phyloP scores from a whole-genome alignment of 139 green algal species.

The Tetratostichococcus sp. region DNA sequence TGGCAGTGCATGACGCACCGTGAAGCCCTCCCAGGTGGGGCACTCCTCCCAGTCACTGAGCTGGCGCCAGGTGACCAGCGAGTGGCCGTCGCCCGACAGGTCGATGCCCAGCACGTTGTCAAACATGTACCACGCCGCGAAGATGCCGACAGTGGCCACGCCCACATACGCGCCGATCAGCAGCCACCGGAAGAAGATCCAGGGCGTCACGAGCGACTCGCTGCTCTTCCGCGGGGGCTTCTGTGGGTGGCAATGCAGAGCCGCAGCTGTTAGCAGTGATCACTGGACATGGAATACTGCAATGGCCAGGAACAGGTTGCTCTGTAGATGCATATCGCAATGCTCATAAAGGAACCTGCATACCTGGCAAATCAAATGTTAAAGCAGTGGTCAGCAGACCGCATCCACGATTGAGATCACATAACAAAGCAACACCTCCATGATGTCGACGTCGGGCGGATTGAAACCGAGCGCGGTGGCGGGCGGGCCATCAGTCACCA shows the following conservation, averaged over 20 bases:
- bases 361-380: too few species aligned
- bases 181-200: conserved; percentile 65
- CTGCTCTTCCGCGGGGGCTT: conserved; percentile 21
- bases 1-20: conserved; percentile 5
- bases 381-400: too few species aligned
- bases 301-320: too few species aligned
- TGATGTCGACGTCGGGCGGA: conserved; percentile 85
- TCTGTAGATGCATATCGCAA: too few species aligned
- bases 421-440: conserved; percentile 59
- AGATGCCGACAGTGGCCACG: conserved; percentile 89
- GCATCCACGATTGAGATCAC: not conserved
- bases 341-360: too few species aligned
- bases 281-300: too few species aligned
- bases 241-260: not conserved
- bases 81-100: conserved; percentile 86
- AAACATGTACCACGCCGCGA: conserved; percentile 94
- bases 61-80: conserved; percentile 83
- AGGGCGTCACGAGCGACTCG: conserved; percentile 59
- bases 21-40: conserved; percentile 75
- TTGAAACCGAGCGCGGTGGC: conserved; percentile 98
- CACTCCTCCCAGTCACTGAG: conserved; percentile 89
- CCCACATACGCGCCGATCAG: conserved; percentile 93
- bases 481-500: conserved; percentile 97
- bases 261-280: too few species aligned
- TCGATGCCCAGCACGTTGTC: conserved; percentile 64